phyloP scores from a whole-genome alignment of 2,329 filamentous ascomycete species.

The Phialophora macrospora region DNA sequence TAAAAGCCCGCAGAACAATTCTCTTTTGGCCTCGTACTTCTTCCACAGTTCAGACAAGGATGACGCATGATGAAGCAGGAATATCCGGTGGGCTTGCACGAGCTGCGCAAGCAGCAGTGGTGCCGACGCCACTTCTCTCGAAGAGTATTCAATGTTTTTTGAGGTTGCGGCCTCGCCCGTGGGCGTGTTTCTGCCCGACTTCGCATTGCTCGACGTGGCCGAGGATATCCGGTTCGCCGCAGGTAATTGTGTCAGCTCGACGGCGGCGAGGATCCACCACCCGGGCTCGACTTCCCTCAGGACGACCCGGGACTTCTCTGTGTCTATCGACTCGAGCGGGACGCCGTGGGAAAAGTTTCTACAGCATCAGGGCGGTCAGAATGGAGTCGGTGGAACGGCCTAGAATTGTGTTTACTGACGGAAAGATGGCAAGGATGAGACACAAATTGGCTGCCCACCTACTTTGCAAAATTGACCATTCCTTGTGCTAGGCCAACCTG shows the following conservation, averaged over 20 bases:
- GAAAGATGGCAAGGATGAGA: slow-evolving; percentile 3
- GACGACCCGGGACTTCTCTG: slow-evolving; percentile 82
- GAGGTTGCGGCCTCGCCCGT: slow-evolving; percentile 43
- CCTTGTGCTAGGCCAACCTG: slow-evolving; percentile 96
- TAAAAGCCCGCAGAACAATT: slow-evolving; percentile 73
- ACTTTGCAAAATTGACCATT: slow-evolving; percentile 88
- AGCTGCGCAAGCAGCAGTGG: slow-evolving; percentile 79
- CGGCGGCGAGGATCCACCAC: slow-evolving; percentile 95
- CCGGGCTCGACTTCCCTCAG: slow-evolving; percentile 84
- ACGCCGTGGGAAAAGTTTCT: slow-evolving; percentile 80
- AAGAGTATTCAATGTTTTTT: slow-evolving; percentile 75
- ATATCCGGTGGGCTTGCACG: slow-evolving; percentile 78
- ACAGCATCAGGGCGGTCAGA: slow-evolving; percentile 7
- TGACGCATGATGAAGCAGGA: slow-evolving; percentile 83
- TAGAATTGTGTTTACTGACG: background rate
- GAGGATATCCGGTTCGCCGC: slow-evolving; percentile 47
- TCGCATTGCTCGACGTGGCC: slow-evolving; percentile 47
- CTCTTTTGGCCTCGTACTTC: slow-evolving; percentile 59
- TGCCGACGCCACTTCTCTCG: slow-evolving; percentile 84
- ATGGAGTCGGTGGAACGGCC: background rate
- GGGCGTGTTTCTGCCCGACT: slow-evolving; percentile 29
- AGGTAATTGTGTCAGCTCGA: slow-evolving; percentile 78
- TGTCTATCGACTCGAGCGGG: slow-evolving; percentile 83
- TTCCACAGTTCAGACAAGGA: slow-evolving; percentile 73
- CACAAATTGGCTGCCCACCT: slow-evolving; percentile 39